These are phyloP conservation scores for Macrotyloma uniflorum DNA, from an alignment of 306 rosid genomes.

Conservation along the genomic window DNA sequence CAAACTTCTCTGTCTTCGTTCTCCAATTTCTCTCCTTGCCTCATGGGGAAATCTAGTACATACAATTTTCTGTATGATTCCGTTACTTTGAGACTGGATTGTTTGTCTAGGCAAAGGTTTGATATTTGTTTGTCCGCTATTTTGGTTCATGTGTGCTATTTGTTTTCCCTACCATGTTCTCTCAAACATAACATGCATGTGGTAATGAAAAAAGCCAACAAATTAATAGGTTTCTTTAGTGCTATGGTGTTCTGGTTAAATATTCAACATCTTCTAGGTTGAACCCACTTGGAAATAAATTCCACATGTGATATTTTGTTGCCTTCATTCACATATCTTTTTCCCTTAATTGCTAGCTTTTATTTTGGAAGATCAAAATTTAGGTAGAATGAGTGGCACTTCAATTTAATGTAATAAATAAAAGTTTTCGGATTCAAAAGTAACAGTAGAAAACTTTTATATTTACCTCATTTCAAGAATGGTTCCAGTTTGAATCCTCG, in stretches of 20 bases:
- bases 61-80: neutral
- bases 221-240: no score
- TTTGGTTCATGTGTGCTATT: neutral
- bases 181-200: neutral
- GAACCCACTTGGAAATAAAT: constrained; percentile 25
- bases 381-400: neutral
- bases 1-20: neutral
- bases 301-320: neutral
- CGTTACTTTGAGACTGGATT: neutral
- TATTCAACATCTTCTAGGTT: neutral
- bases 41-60: neutral
- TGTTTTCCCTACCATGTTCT: neutral
- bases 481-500: neutral
- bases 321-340: neutral
- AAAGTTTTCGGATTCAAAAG: neutral
- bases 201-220: neutral
- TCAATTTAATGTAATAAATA: neutral
- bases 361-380: neutral
- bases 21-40: neutral
- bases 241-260: no score
- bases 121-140: constrained; percentile 4
- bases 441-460: neutral
- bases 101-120: constrained; percentile 22
- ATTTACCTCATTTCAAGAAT: neutral
- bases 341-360: neutral